Percentiles rank a stretch among this genome's conserved stretches.
Evolutionary conservation across 2,329 filamentous ascomycete species (phyloP).

Genomic region (Clarireedia monteithiana): DNA sequence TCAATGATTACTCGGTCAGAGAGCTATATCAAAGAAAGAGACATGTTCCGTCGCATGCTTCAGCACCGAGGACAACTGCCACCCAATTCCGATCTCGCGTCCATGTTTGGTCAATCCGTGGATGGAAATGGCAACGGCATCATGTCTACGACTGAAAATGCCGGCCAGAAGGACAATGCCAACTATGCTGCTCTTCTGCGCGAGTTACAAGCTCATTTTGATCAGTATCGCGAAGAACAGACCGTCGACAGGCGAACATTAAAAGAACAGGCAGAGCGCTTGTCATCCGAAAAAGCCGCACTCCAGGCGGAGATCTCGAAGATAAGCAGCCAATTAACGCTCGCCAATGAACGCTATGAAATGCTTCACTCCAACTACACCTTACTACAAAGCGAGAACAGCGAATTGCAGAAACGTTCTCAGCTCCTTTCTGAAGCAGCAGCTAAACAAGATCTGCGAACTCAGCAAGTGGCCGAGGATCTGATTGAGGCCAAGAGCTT

Average conservation of each 20-base stretch:
- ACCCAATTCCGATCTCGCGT: constrained; percentile 52
- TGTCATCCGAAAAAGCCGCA: constrained; percentile 74
- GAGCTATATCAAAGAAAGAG: constrained; percentile 89
- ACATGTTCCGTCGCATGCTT: constrained; percentile 94
- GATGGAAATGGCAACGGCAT: constrained; percentile 47
- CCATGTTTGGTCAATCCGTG: constrained; percentile 64
- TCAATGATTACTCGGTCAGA: constrained; percentile 78
- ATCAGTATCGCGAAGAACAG: constrained; percentile 81
- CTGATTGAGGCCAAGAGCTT: constrained; percentile 77
- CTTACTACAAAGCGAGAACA: constrained; percentile 77
- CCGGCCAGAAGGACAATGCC: constrained; percentile 49
- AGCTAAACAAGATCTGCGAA: constrained; percentile 82
- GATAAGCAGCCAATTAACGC: constrained; percentile 69
- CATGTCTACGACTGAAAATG: constrained; percentile 48
- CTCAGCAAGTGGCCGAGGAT: constrained; percentile 88
- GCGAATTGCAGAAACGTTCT: constrained; percentile 76
- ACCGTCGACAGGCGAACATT: constrained; percentile 72
- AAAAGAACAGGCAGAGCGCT: constrained; percentile 73
- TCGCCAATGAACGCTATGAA: constrained; percentile 77
- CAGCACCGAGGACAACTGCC: constrained; percentile 62
- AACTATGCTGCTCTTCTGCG: constrained; percentile 73
- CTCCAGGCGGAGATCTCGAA: constrained; percentile 78
- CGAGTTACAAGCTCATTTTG: constrained; percentile 83
- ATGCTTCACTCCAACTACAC: constrained; percentile 85
- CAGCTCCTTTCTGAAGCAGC: constrained; percentile 71